Percentiles rank a stretch among this genome's conserved stretches.
These are phyloP conservation scores for Zygosaccharomyces sapae DNA, from an alignment of 1,139 yeast genomes.

Conservation along the genomic window DNA sequence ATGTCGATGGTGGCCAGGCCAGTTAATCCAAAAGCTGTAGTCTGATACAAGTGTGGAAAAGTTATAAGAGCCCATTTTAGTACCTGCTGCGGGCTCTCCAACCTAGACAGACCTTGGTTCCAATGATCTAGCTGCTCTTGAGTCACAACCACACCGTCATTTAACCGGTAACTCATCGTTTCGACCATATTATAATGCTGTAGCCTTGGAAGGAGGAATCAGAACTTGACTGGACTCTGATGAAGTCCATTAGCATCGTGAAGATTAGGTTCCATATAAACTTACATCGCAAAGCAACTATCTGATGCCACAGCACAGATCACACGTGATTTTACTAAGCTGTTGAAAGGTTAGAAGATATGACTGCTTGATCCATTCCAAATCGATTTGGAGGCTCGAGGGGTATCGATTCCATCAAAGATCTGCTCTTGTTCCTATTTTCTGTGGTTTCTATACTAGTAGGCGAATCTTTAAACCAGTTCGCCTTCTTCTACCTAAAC, in stretches of 20 bases:
- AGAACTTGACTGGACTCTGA: neutral
- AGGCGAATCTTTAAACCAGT: too few relatives aligned
- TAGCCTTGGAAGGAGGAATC: neutral
- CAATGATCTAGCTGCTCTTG: constrained; percentile 54
- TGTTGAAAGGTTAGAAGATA: neutral
- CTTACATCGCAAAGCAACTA: neutral
- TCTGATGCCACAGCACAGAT: constrained; percentile 5
- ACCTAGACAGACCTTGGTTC: constrained; percentile 53
- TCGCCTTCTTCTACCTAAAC: too few relatives aligned
- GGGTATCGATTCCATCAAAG: too few relatives aligned
- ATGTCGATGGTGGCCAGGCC: constrained; percentile 87
- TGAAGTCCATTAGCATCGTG: neutral
- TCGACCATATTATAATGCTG: neutral
- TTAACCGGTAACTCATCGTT: constrained; percentile 17
- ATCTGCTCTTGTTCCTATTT: too few relatives aligned
- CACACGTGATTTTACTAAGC: neutral
- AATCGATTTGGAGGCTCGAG: too few relatives aligned
- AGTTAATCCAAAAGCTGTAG: constrained; percentile 92
- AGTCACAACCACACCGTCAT: constrained; percentile 37
- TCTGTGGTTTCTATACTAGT: too few relatives aligned
- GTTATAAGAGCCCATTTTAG: constrained; percentile 78
- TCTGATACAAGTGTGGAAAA: constrained; percentile 78
- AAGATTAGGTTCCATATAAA: too few relatives aligned
- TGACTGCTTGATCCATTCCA: too few relatives aligned
- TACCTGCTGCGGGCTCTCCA: constrained; percentile 62